Percentiles rank a stretch among this genome's conserved stretches.
These are phyloP conservation scores for Mucor racemosus DNA, from an alignment of 371 early-diverging fungal species.

Conservation along the genomic window DNA sequence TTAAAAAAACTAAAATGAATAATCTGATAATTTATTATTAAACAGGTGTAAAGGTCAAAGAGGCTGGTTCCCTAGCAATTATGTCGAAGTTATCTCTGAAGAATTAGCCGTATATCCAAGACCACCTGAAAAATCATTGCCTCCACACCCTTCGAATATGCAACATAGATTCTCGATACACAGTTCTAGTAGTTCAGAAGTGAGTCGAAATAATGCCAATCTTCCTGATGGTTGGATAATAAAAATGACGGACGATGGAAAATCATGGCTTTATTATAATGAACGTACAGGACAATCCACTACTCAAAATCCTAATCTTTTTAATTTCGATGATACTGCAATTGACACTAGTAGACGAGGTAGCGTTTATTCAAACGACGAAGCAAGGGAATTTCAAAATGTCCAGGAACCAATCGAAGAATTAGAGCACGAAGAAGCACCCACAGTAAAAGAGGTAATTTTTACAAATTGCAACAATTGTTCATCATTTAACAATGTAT, in stretches of 20 bases:
- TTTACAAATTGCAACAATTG: too few relatives aligned
- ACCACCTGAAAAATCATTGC: conserved; percentile 3
- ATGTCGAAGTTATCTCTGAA: conserved; percentile 62
- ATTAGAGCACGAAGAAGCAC: neutral
- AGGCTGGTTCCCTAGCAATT: conserved; percentile 95
- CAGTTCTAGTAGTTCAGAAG: conserved; percentile 16
- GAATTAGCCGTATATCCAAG: neutral
- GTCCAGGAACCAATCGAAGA: conserved; percentile 7
- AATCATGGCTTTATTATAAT: conserved; percentile 43
- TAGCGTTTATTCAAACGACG: neutral
- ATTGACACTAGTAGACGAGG: neutral
- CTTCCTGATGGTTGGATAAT: conserved; percentile 51
- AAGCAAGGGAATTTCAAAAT: neutral
- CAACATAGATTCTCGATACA: neutral
- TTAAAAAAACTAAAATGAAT: neutral
- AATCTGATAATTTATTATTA: neutral
- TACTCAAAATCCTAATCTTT: conserved; percentile 35
- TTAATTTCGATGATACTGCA: conserved; percentile 18
- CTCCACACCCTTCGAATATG: conserved; percentile 4
- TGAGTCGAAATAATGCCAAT: conserved; percentile 17
- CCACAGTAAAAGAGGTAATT: neutral
- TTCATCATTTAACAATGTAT: neutral
- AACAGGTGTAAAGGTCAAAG: conserved; percentile 58
- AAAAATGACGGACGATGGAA: conserved; percentile 47
- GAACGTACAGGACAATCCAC: conserved; percentile 38